phyloP scores from a whole-genome alignment of 176 grass and related monocot species.

The Panicum miliaceum region DNA sequence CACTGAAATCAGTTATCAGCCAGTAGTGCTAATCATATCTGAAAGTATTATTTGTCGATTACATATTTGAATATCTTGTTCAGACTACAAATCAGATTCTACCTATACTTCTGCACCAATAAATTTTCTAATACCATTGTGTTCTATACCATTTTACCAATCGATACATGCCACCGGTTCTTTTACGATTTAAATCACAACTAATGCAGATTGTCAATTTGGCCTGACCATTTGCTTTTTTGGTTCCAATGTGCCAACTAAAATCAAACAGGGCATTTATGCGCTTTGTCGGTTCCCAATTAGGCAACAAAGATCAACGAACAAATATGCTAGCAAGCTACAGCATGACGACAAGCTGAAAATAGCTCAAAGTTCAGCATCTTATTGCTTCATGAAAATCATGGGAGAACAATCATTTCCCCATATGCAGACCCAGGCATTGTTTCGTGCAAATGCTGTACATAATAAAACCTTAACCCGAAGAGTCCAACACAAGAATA shows the following conservation, averaged over 20 bases:
- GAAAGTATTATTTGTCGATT: background rate
- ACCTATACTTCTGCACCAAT: too few relatives aligned
- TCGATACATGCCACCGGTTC: background rate
- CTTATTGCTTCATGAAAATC: slow-evolving; percentile 1
- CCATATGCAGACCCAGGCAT: background rate
- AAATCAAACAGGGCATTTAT: background rate
- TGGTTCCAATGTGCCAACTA: background rate
- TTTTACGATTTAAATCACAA: background rate
- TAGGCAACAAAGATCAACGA: background rate
- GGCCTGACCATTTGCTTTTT: too few relatives aligned
- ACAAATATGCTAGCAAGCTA: background rate
- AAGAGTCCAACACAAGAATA: background rate
- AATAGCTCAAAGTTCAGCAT: background rate
- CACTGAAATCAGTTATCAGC: background rate
- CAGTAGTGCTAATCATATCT: background rate
- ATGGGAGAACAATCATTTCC: background rate
- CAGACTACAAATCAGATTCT: background rate
- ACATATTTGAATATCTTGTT: background rate
- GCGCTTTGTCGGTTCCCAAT: background rate
- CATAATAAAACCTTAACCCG: background rate
- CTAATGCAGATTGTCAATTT: too few relatives aligned
- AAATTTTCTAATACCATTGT: background rate
- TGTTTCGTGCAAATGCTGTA: background rate
- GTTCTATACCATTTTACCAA: background rate
- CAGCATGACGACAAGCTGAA: background rate